Evolutionary conservation across 2,329 filamentous ascomycete genomes (phyloP).

Genomic region (Orbilia brochopaga): DNA sequence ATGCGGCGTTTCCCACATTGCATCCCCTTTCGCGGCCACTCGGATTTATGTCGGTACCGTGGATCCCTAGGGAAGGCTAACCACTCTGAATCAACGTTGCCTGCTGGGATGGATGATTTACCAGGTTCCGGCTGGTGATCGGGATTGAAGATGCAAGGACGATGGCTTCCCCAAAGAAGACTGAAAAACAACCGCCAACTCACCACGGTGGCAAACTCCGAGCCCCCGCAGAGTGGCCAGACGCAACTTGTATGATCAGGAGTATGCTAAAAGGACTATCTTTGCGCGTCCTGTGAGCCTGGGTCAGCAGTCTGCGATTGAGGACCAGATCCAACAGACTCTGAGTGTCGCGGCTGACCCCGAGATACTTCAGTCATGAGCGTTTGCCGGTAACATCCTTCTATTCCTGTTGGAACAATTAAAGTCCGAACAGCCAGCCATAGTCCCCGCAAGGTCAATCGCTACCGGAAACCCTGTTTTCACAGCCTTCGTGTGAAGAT

Average conservation of each 20-base stretch:
- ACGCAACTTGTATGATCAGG: background rate
- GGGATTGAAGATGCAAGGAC: background rate
- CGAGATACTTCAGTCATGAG: background rate
- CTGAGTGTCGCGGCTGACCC: background rate
- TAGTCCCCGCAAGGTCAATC: constrained; percentile 47
- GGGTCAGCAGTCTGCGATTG: too few species aligned
- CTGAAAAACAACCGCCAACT: background rate
- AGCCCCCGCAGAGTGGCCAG: background rate
- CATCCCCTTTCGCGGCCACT: constrained; percentile 4
- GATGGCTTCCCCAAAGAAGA: background rate
- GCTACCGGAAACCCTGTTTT: constrained; percentile 33
- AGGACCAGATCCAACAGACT: too few species aligned
- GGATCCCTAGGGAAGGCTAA: constrained; percentile 7
- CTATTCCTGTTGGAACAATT: background rate
- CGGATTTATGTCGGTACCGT: constrained; percentile 1
- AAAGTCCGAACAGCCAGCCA: background rate
- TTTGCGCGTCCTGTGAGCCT: too few species aligned
- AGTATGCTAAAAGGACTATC: too few species aligned
- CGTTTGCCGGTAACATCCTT: background rate
- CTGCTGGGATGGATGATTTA: background rate
- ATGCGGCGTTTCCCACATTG: constrained; percentile 35
- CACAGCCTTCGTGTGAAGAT: constrained; percentile 24
- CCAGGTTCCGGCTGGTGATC: background rate
- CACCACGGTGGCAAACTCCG: background rate
- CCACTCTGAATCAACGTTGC: background rate